Conservation (phyloP, 768 basidiomycete species). For the Coprinopsis strossmayeri region DNA sequence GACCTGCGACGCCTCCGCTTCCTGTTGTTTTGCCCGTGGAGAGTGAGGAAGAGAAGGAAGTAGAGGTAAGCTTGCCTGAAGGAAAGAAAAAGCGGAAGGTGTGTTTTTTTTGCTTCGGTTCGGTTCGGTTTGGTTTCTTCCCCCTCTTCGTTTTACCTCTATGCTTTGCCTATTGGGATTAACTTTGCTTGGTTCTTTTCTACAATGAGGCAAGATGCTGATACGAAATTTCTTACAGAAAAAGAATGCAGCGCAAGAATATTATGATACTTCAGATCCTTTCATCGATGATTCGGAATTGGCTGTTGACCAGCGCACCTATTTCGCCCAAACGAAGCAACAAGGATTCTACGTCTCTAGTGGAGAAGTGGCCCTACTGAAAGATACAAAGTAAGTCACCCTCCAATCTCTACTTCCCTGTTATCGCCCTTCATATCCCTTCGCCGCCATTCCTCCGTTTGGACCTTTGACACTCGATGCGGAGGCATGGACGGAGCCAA, state of each 20-base stretch:
- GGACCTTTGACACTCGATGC: too few relatives aligned
- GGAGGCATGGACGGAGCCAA: too few relatives aligned
- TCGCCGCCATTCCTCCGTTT: background rate
- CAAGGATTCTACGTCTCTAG: constrained; percentile 89
- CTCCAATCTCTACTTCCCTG: constrained; percentile 12
- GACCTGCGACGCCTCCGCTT: constrained; percentile 49
- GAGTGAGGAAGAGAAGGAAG: constrained; percentile 59
- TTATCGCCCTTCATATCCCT: constrained; percentile 15
- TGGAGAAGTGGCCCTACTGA: constrained; percentile 82
- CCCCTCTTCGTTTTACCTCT: too few relatives aligned
- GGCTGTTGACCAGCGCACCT: constrained; percentile 83
- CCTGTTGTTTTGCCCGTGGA: constrained; percentile 29
- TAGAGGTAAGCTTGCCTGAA: constrained; percentile 28
- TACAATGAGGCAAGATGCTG: too few relatives aligned
- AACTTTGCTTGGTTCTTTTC: too few relatives aligned
- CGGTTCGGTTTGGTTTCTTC: too few relatives aligned
- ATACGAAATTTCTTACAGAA: constrained; percentile 23
- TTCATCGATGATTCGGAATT: constrained; percentile 99
- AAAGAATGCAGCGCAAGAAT: constrained; percentile 55
- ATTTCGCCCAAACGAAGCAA: constrained; percentile 87
- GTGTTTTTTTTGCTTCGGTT: too few relatives aligned
- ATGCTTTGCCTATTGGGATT: too few relatives aligned
- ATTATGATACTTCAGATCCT: constrained; percentile 88
- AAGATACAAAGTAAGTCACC: constrained; percentile 49
- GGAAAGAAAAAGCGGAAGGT: constrained; percentile 35